phyloP scores from a whole-genome alignment of 352 stramenopile genomes.

The Elongisporangium senticosum region DNA sequence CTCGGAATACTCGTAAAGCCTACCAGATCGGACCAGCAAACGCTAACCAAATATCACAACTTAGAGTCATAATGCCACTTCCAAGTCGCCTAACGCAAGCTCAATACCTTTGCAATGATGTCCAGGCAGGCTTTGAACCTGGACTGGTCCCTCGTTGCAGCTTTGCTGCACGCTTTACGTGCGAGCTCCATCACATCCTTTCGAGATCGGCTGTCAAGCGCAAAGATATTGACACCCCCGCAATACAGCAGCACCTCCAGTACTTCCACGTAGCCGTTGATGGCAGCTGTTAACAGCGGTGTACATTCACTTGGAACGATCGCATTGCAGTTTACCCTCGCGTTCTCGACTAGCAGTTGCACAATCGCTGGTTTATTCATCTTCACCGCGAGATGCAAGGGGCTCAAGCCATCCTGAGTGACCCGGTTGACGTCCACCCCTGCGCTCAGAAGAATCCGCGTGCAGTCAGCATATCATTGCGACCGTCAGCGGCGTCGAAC shows the following conservation, averaged over 20 bases:
- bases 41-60: too few relatives aligned
- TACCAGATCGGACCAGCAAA: too few relatives aligned
- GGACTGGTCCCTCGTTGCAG: not conserved
- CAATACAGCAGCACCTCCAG: not conserved
- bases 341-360: not conserved
- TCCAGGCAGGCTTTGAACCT: not conserved
- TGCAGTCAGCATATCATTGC: slow-evolving; percentile 57
- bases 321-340: slow-evolving; percentile 33
- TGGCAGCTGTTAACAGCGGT: slow-evolving; percentile 24
- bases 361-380: not conserved
- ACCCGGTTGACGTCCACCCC: slow-evolving; percentile 12
- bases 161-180: not conserved
- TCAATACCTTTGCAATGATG: not conserved
- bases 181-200: not conserved
- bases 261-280: not conserved
- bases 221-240: not conserved
- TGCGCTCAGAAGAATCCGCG: slow-evolving; percentile 38
- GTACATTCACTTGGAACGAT: slow-evolving; percentile 53
- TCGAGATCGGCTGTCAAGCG: not conserved
- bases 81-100: too few relatives aligned
- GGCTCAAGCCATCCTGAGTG: not conserved
- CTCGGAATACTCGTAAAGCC: too few relatives aligned
- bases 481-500: slow-evolving; percentile 60
- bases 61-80: too few relatives aligned
- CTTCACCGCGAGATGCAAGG: not conserved